phyloP scores from a whole-genome alignment of 768 basidiomycete species.

The Lepiota venenata region DNA sequence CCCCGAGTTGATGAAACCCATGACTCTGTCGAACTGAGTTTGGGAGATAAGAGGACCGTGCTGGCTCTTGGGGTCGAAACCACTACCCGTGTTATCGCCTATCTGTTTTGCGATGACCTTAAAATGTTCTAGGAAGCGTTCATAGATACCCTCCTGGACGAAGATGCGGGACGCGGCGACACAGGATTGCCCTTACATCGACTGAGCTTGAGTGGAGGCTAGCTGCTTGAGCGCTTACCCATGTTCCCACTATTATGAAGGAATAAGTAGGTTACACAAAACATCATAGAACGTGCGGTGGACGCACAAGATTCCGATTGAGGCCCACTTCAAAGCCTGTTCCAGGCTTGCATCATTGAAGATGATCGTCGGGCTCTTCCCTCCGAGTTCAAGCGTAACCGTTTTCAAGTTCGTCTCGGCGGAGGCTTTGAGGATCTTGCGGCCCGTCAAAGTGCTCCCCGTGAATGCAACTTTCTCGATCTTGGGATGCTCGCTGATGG shows the following conservation, averaged over 20 bases:
- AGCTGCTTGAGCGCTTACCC: slow-evolving; percentile 8
- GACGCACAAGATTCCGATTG: slow-evolving; percentile 62
- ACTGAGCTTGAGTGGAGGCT: slow-evolving; percentile 49
- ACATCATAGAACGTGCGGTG: neutral
- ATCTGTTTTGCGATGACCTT: slow-evolving; percentile 46
- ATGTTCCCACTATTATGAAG: too few species aligned
- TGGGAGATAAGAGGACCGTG: slow-evolving; percentile 76
- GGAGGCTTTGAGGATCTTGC: slow-evolving; percentile 68
- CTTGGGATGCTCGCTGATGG: slow-evolving; percentile 58
- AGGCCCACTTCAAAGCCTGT: slow-evolving; percentile 63
- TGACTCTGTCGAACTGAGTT: slow-evolving; percentile 66
- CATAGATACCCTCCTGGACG: slow-evolving; percentile 78
- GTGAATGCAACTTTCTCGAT: slow-evolving; percentile 80
- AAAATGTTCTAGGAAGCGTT: slow-evolving; percentile 64
- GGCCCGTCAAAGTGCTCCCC: slow-evolving; percentile 69
- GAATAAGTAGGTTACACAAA: too few species aligned
- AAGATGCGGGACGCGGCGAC: slow-evolving; percentile 80
- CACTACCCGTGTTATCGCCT: slow-evolving; percentile 53
- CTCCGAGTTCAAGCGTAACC: slow-evolving; percentile 72
- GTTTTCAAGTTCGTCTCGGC: slow-evolving; percentile 72
- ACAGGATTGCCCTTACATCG: slow-evolving; percentile 63
- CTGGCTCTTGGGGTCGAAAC: slow-evolving; percentile 50
- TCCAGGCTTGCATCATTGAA: slow-evolving; percentile 65
- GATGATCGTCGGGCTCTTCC: slow-evolving; percentile 61
- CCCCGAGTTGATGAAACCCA: slow-evolving; percentile 76